Evolutionary conservation across 108 stramenopile genomes (phyloP).

Genomic region (Stephanodiscus triporus): DNA sequence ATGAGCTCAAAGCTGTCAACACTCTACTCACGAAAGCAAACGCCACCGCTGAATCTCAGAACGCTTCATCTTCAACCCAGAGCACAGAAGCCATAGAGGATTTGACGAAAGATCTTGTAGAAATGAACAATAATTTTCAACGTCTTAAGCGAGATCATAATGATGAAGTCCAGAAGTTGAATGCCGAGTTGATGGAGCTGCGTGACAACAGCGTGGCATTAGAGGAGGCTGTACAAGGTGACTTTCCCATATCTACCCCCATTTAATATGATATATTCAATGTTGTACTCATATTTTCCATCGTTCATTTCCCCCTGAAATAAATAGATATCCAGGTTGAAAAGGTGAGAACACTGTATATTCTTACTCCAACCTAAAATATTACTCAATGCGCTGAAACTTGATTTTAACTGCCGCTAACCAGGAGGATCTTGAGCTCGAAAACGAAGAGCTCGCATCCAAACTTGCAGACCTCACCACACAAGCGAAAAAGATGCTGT

Average conservation of each 20-base stretch:
- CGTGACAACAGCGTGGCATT: conserved; percentile 18
- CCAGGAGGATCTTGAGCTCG: conserved; percentile 33
- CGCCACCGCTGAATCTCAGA: background rate
- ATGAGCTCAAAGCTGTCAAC: conserved; percentile 4
- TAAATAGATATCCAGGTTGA: conserved; percentile 9
- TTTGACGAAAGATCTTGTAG: conserved; percentile 9
- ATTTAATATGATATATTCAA: background rate
- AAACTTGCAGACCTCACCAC: conserved; percentile 34
- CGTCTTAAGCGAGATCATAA: conserved; percentile 17
- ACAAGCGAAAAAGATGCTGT: conserved; percentile 46
- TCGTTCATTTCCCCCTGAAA: background rate
- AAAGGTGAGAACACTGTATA: background rate
- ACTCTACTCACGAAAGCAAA: background rate
- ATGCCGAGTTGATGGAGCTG: conserved; percentile 8
- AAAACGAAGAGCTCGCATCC: conserved; percentile 32
- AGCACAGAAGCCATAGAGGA: conserved; percentile 9
- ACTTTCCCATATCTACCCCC: background rate
- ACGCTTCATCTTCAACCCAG: background rate
- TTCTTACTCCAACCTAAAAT: background rate
- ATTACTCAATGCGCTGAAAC: background rate
- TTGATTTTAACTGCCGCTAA: background rate
- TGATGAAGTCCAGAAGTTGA: conserved; percentile 12
- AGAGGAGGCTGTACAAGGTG: conserved; percentile 33
- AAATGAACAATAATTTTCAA: conserved; percentile 5
- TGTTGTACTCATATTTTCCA: background rate